Evolutionary conservation across 1,139 yeast genomes (phyloP).

Genomic region (Kodamaea arcana): DNA sequence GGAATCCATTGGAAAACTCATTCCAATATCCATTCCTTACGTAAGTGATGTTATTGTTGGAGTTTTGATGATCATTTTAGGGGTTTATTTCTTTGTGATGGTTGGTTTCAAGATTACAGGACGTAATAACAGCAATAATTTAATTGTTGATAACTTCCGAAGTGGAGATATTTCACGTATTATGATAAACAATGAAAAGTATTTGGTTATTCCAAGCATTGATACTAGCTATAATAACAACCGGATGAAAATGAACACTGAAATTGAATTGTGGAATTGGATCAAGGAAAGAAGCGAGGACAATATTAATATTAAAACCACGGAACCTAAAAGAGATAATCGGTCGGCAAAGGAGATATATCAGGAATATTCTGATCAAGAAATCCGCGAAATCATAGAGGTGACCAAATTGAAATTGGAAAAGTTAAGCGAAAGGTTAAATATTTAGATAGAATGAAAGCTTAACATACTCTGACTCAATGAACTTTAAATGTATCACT

Average conservation of each 20-base stretch:
- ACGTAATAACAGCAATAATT: conserved; percentile 1
- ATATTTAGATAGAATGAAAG: too few relatives aligned
- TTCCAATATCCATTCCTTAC: conserved; percentile 25
- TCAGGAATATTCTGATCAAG: conserved; percentile 37
- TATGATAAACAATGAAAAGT: conserved; percentile 40
- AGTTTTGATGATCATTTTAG: conserved; percentile 14
- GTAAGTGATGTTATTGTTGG: conserved; percentile 26
- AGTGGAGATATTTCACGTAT: conserved; percentile 18
- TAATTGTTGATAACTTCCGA: conserved; percentile 4
- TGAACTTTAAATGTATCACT: too few relatives aligned
- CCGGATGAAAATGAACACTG: conserved; percentile 42
- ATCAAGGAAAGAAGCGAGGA: conserved; percentile 50
- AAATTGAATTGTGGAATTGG: conserved; percentile 80
- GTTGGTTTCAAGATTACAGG: conserved; percentile 8
- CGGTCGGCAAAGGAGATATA: conserved; percentile 9
- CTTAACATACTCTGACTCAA: too few relatives aligned
- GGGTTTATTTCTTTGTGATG: conserved; percentile 11
- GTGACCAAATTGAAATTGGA: conserved; percentile 51
- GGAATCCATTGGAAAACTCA: conserved; percentile 25
- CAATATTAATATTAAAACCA: conserved; percentile 14
- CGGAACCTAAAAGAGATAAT: conserved; percentile 3
- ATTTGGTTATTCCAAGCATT: conserved; percentile 43
- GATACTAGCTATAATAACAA: conserved; percentile 37
- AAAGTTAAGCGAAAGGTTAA: conserved; percentile 16
- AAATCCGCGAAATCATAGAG: conserved; percentile 50